Evolutionary conservation across 352 stramenopile species (phyloP).

Genomic region (Phytophthora gonapodyides): DNA sequence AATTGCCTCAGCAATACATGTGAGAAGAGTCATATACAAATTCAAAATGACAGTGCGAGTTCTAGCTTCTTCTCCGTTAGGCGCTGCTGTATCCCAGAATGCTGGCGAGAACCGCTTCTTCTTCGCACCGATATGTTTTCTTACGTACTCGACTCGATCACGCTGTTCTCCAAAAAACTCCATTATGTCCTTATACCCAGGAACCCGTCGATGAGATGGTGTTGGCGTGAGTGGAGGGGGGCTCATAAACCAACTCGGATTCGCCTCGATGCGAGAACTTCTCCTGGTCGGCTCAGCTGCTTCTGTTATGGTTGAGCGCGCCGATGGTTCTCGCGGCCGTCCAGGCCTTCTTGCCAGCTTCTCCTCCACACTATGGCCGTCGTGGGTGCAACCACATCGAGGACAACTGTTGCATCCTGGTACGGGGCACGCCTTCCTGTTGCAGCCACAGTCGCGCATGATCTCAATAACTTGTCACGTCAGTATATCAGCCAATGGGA

Average conservation of each 20-base stretch:
- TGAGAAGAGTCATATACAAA: slow-evolving; percentile 2
- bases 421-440: too few relatives aligned
- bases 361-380: too few relatives aligned
- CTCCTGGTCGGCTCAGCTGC: too few relatives aligned
- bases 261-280: too few relatives aligned
- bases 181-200: neutral
- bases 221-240: neutral
- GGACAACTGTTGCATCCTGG: too few relatives aligned
- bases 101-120: neutral
- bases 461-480: too few relatives aligned
- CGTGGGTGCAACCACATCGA: too few relatives aligned
- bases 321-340: too few relatives aligned
- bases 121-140: neutral
- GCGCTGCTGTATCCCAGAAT: neutral
- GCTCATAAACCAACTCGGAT: slow-evolving; percentile 6
- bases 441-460: too few relatives aligned
- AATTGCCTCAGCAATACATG: neutral
- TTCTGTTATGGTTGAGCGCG: too few relatives aligned
- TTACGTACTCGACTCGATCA: neutral
- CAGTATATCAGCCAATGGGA: too few relatives aligned
- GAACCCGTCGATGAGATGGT: neutral
- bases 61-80: neutral
- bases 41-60: neutral
- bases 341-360: too few relatives aligned
- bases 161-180: neutral